Conservation (phyloP, 768 basidiomycete species). For the Punctularia strigosozonata region DNA sequence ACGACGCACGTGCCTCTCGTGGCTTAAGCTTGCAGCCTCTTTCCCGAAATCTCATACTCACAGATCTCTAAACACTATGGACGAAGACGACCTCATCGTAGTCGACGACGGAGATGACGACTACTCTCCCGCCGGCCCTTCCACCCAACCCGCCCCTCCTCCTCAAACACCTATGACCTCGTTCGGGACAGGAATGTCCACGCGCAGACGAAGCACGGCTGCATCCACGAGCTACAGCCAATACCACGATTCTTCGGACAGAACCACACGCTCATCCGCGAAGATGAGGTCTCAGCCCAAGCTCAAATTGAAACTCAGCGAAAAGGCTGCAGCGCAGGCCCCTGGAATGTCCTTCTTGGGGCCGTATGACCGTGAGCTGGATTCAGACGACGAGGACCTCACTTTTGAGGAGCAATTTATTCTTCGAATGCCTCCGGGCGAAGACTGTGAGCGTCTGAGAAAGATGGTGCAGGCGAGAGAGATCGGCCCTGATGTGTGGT, state of each 20-base stretch:
- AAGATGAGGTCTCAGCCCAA: slow-evolving; percentile 51
- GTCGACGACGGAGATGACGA: too few relatives aligned
- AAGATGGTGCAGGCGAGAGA: slow-evolving; percentile 78
- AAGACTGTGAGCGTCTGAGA: slow-evolving; percentile 66
- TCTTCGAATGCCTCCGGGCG: slow-evolving; percentile 75
- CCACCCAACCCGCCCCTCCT: too few relatives aligned
- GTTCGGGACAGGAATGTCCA: too few relatives aligned
- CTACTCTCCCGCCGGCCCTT: too few relatives aligned
- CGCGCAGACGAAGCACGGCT: too few relatives aligned
- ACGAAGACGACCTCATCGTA: too few relatives aligned
- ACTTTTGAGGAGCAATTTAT: slow-evolving; percentile 98
- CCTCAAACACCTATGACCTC: too few relatives aligned
- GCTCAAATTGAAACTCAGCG: slow-evolving; percentile 80
- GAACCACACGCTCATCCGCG: slow-evolving; percentile 45
- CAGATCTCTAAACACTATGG: too few relatives aligned
- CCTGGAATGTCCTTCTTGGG: slow-evolving; percentile 86
- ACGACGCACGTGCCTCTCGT: too few relatives aligned
- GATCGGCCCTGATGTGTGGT: slow-evolving; percentile 75
- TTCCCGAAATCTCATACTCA: too few relatives aligned
- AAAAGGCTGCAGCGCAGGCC: slow-evolving; percentile 68
- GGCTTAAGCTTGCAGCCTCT: too few relatives aligned
- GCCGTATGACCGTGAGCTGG: slow-evolving; percentile 86
- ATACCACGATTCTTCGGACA: slow-evolving; percentile 15
- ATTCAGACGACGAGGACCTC: slow-evolving; percentile 90
- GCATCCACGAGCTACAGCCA: too few relatives aligned